Base-by-base conservation (phyloP, 495 filamentous ascomycete species). In the Penicillium tannophilum region DNA sequence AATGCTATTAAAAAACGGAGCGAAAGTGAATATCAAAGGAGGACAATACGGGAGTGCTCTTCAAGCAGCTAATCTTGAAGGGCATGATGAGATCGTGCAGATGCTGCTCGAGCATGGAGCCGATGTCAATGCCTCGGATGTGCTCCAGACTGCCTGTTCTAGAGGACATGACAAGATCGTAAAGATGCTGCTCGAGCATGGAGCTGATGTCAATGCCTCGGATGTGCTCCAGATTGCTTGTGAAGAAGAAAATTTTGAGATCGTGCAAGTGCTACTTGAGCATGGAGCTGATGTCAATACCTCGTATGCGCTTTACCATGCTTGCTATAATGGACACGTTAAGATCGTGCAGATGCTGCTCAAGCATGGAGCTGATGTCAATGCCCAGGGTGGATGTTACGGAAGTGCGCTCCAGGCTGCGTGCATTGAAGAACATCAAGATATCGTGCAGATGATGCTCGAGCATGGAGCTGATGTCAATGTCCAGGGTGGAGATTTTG, bases 51-150 rank as follows among this genome's bases (percentile, higher is more conserved):
- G 35, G 0, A 43, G 26, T 39, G 30, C 49, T 7, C 28, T 50
- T 6, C 47, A 50, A 17, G 49, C 49, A 19, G 28, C 49, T 17
- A 56, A 61, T 5, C 17, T 11, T 12, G 49, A 58, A 17, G 66
- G 70, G 1, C 58, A 72, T 53, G 1, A n/a, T 14, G 12, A 4
- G 11, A 39, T 33, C 31, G 31, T 11, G 11, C 31, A 33, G 5
- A 33, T 33, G 31, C 31, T 33, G 41, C 41, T 44, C 3, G 41
- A 12, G 41, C 16, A 16, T 12, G 41, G 41, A 2, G 41, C 41
- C 11, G 19, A 44, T n/a, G 0, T 44, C 41, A 17, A 44, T 14
- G 31, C 31, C 31, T 6, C 7, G 31, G 31, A 0, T 8, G 6
- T 11, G 1, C 31, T 33, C 31, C 31, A 33, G 6, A 11, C 31